Percentiles rank a stretch among this genome's conserved stretches.
These are phyloP conservation scores for Thecaphora thlaspeos DNA, from an alignment of 1,284 basidiomycete species.

Conservation along the genomic window DNA sequence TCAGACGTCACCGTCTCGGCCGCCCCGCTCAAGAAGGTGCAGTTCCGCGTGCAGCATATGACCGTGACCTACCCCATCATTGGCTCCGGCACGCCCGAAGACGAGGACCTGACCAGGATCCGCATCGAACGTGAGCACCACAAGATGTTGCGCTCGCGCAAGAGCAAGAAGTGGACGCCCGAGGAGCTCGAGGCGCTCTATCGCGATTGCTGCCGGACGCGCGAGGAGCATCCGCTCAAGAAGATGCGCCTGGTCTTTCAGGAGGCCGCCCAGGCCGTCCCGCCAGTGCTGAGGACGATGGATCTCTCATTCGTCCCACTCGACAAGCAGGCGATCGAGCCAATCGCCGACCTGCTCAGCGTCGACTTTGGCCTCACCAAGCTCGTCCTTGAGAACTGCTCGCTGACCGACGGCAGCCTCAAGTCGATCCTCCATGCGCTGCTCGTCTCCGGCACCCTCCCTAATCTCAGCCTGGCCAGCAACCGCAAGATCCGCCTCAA, in stretches of 20 bases:
- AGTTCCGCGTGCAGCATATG: slow-evolving; percentile 50
- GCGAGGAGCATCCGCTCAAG: slow-evolving; percentile 53
- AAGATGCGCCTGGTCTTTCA: slow-evolving; percentile 51
- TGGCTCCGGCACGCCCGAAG: slow-evolving; percentile 40
- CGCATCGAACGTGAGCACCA: slow-evolving; percentile 50
- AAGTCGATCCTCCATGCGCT: slow-evolving; percentile 89
- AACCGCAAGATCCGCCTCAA: slow-evolving; percentile 76
- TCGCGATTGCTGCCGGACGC: slow-evolving; percentile 52
- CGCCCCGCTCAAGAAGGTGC: slow-evolving; percentile 47
- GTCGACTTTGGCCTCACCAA: slow-evolving; percentile 52
- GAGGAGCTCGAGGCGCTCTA: slow-evolving; percentile 52
- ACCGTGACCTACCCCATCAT: slow-evolving; percentile 54
- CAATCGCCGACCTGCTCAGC: slow-evolving; percentile 53
- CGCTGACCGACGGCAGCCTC: slow-evolving; percentile 63
- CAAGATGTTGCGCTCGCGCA: slow-evolving; percentile 30
- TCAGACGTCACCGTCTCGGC: slow-evolving; percentile 22
- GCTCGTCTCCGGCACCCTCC: slow-evolving; percentile 77
- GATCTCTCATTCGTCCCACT: slow-evolving; percentile 48
- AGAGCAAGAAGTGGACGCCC: slow-evolving; percentile 38
- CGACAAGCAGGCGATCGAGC: slow-evolving; percentile 41
- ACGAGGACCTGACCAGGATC: slow-evolving; percentile 47
- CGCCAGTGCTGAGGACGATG: slow-evolving; percentile 41
- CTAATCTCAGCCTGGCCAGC: slow-evolving; percentile 80
- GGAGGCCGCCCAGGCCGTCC: slow-evolving; percentile 27
- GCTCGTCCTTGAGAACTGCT: slow-evolving; percentile 52